Percentiles rank a stretch among this genome's conserved stretches.
These are phyloP conservation scores for Tetrapyrgos nigripes DNA, from an alignment of 1,284 basidiomycete genomes.

Conservation along the genomic window DNA sequence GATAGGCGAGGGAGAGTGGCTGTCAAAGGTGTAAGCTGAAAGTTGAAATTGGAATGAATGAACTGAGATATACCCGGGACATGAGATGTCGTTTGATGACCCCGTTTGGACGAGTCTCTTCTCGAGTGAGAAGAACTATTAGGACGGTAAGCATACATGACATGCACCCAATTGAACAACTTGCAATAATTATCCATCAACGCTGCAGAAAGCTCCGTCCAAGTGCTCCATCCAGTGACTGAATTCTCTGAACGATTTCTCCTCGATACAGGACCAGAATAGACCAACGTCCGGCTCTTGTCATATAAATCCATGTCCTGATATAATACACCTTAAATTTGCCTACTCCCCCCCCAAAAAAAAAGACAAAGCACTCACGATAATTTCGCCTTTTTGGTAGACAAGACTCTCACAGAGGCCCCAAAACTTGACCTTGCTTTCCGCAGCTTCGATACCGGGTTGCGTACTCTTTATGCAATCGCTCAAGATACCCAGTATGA, in stretches of 20 bases:
- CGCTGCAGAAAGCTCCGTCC: conserved; percentile 71
- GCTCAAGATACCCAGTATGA: conserved; percentile 65
- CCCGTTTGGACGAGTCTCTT: conserved; percentile 58
- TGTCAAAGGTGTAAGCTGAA: conserved; percentile 31
- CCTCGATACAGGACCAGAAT: conserved; percentile 64
- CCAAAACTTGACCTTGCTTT: conserved; percentile 86
- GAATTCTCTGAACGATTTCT: conserved; percentile 57
- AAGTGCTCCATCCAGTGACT: conserved; percentile 49
- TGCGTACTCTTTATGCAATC: conserved; percentile 80
- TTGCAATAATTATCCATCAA: conserved; percentile 80
- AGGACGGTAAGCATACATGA: conserved; percentile 10
- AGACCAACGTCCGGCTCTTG: conserved; percentile 71
- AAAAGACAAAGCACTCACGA: conserved; percentile 57
- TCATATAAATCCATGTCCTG: conserved; percentile 84
- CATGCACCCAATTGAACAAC: conserved; percentile 26
- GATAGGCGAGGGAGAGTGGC: conserved; percentile 80
- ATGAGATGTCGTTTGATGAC: conserved; percentile 58
- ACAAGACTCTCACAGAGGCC: conserved; percentile 74
- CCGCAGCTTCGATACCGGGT: conserved; percentile 84
- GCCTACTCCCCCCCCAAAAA: not conserved
- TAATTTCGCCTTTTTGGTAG: conserved; percentile 79
- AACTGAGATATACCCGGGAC: conserved; percentile 59
- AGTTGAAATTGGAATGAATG: not conserved
- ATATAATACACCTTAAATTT: not conserved
- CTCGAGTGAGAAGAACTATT: conserved; percentile 67